Evolutionary conservation across 2,329 filamentous ascomycete species (phyloP).

Genomic region (Alternaria infectoria): DNA sequence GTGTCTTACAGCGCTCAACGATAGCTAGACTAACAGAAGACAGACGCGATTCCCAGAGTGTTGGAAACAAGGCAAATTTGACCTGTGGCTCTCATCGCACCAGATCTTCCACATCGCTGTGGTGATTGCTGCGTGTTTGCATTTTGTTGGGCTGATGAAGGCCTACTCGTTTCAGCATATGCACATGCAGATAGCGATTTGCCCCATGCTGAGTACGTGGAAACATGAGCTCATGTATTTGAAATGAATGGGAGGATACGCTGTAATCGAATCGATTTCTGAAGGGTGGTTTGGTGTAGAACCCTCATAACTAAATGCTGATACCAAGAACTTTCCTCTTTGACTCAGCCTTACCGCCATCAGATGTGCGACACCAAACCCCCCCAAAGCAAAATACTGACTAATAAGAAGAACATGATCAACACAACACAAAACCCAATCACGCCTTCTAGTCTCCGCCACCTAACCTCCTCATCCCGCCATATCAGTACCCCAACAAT

Average conservation of each 20-base stretch:
- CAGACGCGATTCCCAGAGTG: neutral
- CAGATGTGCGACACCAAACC: neutral
- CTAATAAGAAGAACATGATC: neutral
- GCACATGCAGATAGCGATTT: neutral
- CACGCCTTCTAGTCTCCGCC: neutral
- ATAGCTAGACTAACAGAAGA: neutral
- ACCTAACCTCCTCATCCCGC: conserved; percentile 1
- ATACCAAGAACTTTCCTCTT: neutral
- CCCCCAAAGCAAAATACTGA: neutral
- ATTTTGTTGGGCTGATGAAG: neutral
- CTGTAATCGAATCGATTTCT: neutral
- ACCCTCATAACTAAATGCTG: neutral
- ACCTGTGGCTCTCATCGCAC: neutral
- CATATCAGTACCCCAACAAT: conserved; percentile 7
- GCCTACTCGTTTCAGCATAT: neutral
- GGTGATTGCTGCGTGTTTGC: neutral
- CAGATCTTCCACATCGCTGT: neutral
- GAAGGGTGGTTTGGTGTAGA: neutral
- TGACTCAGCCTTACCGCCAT: neutral
- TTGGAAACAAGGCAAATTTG: neutral
- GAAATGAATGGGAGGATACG: neutral
- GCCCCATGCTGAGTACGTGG: neutral
- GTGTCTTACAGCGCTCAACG: neutral
- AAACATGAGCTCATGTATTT: neutral
- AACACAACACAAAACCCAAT: neutral